A percentile compares a stretch with the other conserved stretches of the same genome.
These are phyloP conservation scores for Gossypium schwendimanii DNA, from an alignment of 441 rosid species.

Conservation along the genomic window DNA sequence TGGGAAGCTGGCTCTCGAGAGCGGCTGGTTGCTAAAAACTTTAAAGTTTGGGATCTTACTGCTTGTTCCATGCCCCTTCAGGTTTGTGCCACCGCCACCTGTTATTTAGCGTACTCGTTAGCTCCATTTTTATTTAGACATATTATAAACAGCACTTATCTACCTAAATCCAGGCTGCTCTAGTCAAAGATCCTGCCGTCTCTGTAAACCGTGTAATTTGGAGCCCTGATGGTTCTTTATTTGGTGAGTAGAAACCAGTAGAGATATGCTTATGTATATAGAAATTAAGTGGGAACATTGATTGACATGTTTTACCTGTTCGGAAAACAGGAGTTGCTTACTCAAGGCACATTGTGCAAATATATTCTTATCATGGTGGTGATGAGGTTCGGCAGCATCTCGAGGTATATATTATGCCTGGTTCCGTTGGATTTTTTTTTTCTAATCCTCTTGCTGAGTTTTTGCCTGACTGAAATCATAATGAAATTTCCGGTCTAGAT, in stretches of 20 bases:
- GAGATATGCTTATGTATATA: not conserved
- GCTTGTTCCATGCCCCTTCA: slow-evolving; percentile 77
- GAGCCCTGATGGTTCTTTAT: slow-evolving; percentile 88
- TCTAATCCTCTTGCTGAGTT: slow-evolving; percentile 6
- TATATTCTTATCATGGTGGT: slow-evolving; percentile 69
- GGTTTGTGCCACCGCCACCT: slow-evolving; percentile 30
- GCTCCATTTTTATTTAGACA: slow-evolving; percentile 6
- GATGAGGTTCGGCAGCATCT: slow-evolving; percentile 77
- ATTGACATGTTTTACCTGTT: slow-evolving; percentile 10
- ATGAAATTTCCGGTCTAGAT: slow-evolving; percentile 41
- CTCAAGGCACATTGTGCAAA: slow-evolving; percentile 82
- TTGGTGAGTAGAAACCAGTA: slow-evolving; percentile 54
- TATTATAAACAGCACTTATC: slow-evolving; percentile 12
- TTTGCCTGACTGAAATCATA: slow-evolving; percentile 10
- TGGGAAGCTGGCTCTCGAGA: slow-evolving; percentile 94
- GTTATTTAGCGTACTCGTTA: slow-evolving; percentile 6
- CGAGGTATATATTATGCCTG: slow-evolving; percentile 45
- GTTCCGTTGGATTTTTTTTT: not conserved
- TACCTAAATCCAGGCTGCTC: slow-evolving; percentile 51
- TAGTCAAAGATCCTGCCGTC: slow-evolving; percentile 78
- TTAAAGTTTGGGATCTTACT: slow-evolving; percentile 84
- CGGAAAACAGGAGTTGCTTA: slow-evolving; percentile 78
- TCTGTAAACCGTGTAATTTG: slow-evolving; percentile 92
- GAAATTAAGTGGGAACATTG: not conserved
- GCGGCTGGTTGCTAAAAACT: slow-evolving; percentile 59